Evolutionary conservation across 2,329 filamentous ascomycete species (phyloP).

Genomic region (Colletotrichum ledebouriae): DNA sequence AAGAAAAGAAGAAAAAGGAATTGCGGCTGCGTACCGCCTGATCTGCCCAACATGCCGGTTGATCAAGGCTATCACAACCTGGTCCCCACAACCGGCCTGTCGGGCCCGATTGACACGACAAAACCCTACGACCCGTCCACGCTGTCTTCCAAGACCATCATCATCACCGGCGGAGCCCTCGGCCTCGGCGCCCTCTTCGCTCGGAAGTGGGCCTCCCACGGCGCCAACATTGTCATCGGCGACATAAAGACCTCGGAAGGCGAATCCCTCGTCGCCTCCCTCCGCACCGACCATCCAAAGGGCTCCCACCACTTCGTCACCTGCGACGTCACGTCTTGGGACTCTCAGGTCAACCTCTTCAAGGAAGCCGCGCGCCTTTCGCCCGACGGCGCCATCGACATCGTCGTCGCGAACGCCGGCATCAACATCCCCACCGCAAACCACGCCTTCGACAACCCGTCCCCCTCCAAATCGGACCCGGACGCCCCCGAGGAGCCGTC

Average conservation of each 20-base stretch:
- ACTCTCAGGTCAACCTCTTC: slow-evolving; percentile 74
- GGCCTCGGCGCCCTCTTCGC: slow-evolving; percentile 70
- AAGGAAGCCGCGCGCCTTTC: slow-evolving; percentile 67
- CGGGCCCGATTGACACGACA: slow-evolving; percentile 60
- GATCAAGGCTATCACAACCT: slow-evolving; percentile 37
- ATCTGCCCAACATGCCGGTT: slow-evolving; percentile 33
- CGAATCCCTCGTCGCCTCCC: slow-evolving; percentile 65
- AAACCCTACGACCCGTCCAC: slow-evolving; percentile 59
- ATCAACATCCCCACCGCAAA: slow-evolving; percentile 57
- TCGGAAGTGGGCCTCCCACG: slow-evolving; percentile 65
- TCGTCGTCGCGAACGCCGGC: slow-evolving; percentile 77
- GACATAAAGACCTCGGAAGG: slow-evolving; percentile 71
- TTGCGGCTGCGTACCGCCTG: not conserved
- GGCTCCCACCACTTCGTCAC: slow-evolving; percentile 61
- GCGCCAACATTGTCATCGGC: slow-evolving; percentile 73
- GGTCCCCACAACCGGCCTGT: slow-evolving; percentile 46
- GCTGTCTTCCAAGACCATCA: slow-evolving; percentile 67
- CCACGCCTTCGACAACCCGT: slow-evolving; percentile 61
- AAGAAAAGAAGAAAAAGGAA: no score
- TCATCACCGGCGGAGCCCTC: slow-evolving; percentile 75
- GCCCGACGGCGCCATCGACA: slow-evolving; percentile 68
- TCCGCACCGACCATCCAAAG: slow-evolving; percentile 57
- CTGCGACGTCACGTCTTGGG: slow-evolving; percentile 76
- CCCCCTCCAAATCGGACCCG: slow-evolving; percentile 56
- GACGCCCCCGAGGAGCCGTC: slow-evolving; percentile 59